Percentiles rank a stretch among this genome's conserved stretches.
These are phyloP conservation scores for Protea cynaroides DNA, from an alignment of 164 flowering plant species.

Conservation along the genomic window DNA sequence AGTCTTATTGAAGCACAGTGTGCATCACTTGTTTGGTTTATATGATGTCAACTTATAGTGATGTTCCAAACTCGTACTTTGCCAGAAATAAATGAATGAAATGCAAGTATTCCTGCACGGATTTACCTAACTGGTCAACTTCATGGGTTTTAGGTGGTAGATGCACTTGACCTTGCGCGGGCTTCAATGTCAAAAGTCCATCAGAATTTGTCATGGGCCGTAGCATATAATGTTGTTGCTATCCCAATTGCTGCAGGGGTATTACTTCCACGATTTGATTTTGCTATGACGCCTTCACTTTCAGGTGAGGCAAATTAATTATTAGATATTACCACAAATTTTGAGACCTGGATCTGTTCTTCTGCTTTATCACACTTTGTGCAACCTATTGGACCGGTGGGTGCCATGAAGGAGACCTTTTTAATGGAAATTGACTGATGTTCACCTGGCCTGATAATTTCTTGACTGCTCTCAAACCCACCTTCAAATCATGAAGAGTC, in stretches of 20 bases:
- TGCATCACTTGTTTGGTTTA: no score
- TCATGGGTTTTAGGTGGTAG: constrained; percentile 48
- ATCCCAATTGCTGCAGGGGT: constrained; percentile 92
- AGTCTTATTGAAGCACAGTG: no score
- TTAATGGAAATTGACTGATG: no score
- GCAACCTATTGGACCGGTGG: background rate
- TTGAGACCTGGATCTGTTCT: background rate
- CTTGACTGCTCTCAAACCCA: no score
- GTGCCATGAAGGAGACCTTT: background rate
- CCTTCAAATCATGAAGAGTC: no score
- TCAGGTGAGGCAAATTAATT: constrained; percentile 43
- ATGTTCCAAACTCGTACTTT: no score
- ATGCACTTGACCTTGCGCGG: constrained; percentile 80
- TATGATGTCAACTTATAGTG: no score
- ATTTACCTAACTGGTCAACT: background rate
- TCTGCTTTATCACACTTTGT: background rate
- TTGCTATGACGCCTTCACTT: constrained; percentile 96
- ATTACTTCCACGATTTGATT: constrained; percentile 78
- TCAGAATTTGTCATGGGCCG: constrained; percentile 91
- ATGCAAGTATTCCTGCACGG: no score
- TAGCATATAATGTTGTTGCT: constrained; percentile 84
- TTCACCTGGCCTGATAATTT: no score
- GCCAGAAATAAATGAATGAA: no score
- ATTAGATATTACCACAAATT: background rate
- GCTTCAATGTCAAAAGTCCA: constrained; percentile 92